phyloP scores from a whole-genome alignment of 768 basidiomycete genomes.

The Aureoboletus auriporus region DNA sequence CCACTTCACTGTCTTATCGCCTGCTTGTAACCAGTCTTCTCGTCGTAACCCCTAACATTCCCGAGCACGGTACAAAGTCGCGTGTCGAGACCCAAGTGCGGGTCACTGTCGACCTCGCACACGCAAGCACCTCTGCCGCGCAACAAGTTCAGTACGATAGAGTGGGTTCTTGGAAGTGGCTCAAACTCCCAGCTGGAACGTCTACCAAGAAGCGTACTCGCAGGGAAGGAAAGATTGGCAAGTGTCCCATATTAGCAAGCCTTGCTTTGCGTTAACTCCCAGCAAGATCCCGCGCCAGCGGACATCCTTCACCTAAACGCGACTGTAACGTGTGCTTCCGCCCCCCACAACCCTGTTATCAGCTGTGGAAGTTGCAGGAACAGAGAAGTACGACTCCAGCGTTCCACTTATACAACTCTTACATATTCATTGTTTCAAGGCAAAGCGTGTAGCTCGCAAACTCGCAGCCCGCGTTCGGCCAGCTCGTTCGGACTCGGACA shows the following conservation, averaged over 20 bases:
- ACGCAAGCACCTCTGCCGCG: slow-evolving; percentile 54
- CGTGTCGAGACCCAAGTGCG: slow-evolving; percentile 95
- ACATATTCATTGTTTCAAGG: slow-evolving; percentile 39
- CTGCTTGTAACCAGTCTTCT: slow-evolving; percentile 50
- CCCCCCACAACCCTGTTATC: slow-evolving; percentile 70
- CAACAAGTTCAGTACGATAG: slow-evolving; percentile 68
- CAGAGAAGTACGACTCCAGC: slow-evolving; percentile 60
- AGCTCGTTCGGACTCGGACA: slow-evolving; percentile 70
- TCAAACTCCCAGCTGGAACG: slow-evolving; percentile 75
- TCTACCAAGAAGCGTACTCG: slow-evolving; percentile 81
- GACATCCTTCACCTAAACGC: slow-evolving; percentile 71
- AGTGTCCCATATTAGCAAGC: slow-evolving; percentile 13
- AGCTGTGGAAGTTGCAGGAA: slow-evolving; percentile 87
- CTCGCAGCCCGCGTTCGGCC: slow-evolving; percentile 81
- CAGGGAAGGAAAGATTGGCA: slow-evolving; percentile 81
- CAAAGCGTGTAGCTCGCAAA: slow-evolving; percentile 87
- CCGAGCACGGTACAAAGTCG: slow-evolving; percentile 80
- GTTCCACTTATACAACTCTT: slow-evolving; percentile 4
- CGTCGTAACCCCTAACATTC: slow-evolving; percentile 81
- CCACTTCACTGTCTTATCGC: slow-evolving; percentile 13
- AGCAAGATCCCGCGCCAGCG: slow-evolving; percentile 58
- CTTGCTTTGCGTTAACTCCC: slow-evolving; percentile 17
- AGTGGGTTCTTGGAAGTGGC: slow-evolving; percentile 88
- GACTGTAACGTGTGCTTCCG: slow-evolving; percentile 75
- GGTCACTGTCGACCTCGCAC: slow-evolving; percentile 74